A percentile compares a stretch with the other conserved stretches of the same genome.
phyloP scores from a whole-genome alignment of 2,329 filamentous ascomycete genomes.

The Stachybotrys chlorohalonatus region DNA sequence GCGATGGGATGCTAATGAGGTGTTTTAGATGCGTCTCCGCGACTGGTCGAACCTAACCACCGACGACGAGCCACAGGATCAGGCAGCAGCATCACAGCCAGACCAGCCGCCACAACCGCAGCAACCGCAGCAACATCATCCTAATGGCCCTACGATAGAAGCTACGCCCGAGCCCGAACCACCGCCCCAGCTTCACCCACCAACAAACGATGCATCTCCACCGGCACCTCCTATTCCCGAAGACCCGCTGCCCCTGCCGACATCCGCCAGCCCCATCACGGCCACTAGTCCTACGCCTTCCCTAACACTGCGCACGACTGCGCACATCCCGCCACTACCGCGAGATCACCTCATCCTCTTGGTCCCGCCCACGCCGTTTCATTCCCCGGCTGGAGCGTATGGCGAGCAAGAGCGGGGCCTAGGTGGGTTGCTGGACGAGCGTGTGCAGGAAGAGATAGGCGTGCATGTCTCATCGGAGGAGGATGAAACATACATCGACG shows the following conservation, averaged over 20 bases:
- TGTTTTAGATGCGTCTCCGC: neutral
- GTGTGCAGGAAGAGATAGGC: neutral
- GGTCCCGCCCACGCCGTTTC: neutral
- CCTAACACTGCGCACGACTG: too few species aligned
- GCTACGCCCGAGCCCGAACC: neutral
- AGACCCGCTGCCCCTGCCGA: neutral
- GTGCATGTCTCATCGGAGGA: neutral
- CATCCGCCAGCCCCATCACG: neutral
- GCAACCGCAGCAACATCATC: neutral
- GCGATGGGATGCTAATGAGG: neutral
- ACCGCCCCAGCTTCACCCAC: neutral
- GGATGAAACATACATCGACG: neutral
- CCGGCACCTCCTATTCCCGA: neutral
- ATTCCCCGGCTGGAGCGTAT: neutral
- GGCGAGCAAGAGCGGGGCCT: neutral
- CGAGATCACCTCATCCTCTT: neutral
- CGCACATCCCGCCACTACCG: neutral
- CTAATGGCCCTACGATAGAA: neutral
- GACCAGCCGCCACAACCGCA: too few species aligned
- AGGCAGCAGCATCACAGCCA: neutral
- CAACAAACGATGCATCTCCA: neutral
- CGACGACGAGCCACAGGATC: neutral
- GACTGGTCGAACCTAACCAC: neutral
- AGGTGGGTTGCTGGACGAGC: too few species aligned
- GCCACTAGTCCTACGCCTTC: neutral